Evolutionary conservation across 2,329 filamentous ascomycete genomes (phyloP).

Genomic region (Pseudocercospora fijiensis): DNA sequence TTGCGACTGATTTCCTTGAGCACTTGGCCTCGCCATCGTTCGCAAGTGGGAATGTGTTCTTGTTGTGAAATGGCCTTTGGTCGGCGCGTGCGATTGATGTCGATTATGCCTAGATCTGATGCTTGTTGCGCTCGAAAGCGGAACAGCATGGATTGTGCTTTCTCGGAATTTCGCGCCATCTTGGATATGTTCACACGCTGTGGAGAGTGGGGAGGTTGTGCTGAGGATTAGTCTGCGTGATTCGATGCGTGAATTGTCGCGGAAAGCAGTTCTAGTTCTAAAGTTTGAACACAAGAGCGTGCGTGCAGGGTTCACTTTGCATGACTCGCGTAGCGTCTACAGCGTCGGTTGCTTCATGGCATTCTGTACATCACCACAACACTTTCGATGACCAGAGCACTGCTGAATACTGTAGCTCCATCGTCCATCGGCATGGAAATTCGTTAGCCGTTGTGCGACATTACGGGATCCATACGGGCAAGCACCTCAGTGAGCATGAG

Average conservation of each 20-base stretch:
- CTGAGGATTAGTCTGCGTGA: background rate
- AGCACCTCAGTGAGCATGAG: no score
- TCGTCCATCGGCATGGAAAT: no score
- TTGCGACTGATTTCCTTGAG: slow-evolving; percentile 97
- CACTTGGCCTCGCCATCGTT: slow-evolving; percentile 97
- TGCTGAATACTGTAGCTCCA: no score
- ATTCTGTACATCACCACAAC: no score
- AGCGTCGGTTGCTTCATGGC: no score
- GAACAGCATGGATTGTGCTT: slow-evolving; percentile 99
- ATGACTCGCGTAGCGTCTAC: background rate
- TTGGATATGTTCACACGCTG: slow-evolving; percentile 1
- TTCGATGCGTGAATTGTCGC: background rate
- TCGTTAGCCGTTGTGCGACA: no score
- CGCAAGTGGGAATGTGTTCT: slow-evolving; percentile 78
- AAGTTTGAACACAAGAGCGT: background rate
- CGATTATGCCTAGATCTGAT: slow-evolving; percentile 92
- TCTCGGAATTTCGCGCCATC: slow-evolving; percentile 91
- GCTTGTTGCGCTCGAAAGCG: slow-evolving; percentile 98
- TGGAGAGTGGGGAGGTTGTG: background rate
- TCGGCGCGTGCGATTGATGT: slow-evolving; percentile 82
- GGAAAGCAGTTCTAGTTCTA: background rate
- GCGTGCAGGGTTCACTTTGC: background rate
- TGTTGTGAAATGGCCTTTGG: slow-evolving; percentile 89
- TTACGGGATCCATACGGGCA: no score
- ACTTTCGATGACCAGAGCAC: no score